These are phyloP conservation scores for Phylloporus scabripes DNA, from an alignment of 768 basidiomycete species.

Conservation along the genomic window DNA sequence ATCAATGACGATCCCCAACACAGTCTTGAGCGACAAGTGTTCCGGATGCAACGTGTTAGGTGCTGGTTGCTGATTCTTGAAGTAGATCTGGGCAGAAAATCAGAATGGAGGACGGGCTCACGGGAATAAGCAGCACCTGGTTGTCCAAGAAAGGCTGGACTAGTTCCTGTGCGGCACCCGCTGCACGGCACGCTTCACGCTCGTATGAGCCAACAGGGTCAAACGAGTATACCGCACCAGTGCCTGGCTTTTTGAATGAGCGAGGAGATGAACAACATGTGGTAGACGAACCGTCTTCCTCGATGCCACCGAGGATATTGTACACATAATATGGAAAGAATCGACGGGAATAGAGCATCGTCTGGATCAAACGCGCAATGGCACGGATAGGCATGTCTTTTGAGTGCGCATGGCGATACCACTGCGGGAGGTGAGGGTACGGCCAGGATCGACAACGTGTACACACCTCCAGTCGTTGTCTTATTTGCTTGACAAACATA, in stretches of 20 bases:
- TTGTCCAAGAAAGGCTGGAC: conserved; percentile 98
- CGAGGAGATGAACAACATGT: neutral
- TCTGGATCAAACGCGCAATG: conserved; percentile 97
- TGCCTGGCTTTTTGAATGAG: conserved; percentile 45
- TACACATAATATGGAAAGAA: conserved; percentile 99
- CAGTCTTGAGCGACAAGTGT: conserved; percentile 75
- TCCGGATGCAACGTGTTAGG: conserved; percentile 68
- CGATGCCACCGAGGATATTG: conserved; percentile 93
- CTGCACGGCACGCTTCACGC: conserved; percentile 93
- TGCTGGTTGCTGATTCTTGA: conserved; percentile 86
- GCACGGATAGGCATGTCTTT: conserved; percentile 97
- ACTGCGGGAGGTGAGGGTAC: conserved; percentile 42
- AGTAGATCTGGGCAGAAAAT: conserved; percentile 70
- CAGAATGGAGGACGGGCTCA: neutral
- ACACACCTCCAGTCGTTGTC: conserved; percentile 89
- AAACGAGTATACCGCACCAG: conserved; percentile 98
- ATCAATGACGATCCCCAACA: conserved; percentile 86
- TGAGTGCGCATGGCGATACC: conserved; percentile 95
- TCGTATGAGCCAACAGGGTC: conserved; percentile 99
- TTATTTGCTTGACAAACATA: conserved; percentile 95
- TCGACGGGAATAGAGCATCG: conserved; percentile 92
- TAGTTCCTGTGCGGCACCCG: conserved; percentile 90
- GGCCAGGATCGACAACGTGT: neutral
- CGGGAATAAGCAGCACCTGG: conserved; percentile 50
- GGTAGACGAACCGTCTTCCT: conserved; percentile 79